Evolutionary conservation across 345 rosid genomes (phyloP).

Genomic region (Trapa incisa): DNA sequence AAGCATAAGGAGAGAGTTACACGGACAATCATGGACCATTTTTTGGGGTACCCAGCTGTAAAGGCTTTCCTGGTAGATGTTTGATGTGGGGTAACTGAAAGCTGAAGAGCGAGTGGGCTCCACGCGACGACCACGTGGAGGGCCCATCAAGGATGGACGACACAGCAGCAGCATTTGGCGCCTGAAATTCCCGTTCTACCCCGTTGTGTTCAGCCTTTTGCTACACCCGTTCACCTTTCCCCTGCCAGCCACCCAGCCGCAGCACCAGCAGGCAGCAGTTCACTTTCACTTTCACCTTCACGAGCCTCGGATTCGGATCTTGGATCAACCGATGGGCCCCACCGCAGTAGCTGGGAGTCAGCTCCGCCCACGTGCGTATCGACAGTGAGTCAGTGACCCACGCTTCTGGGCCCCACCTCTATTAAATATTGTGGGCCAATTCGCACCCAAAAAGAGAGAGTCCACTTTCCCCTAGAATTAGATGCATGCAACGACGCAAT

Average conservation of each 20-base stretch:
- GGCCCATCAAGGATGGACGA: neutral
- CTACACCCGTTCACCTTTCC: too few species aligned
- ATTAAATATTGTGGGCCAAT: neutral
- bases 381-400: neutral
- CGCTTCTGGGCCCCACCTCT: neutral
- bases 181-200: neutral
- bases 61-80: neutral
- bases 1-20: neutral
- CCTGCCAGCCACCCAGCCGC: too few species aligned
- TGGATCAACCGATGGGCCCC: constrained; percentile 6
- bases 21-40: neutral
- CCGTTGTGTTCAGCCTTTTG: neutral
- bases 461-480: too few species aligned
- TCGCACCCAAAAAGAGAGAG: neutral
- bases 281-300: neutral
- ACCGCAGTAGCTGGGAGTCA: neutral
- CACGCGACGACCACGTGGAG: neutral
- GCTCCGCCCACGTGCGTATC: neutral
- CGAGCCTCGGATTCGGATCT: constrained; percentile 11
- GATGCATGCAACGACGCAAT: too few species aligned
- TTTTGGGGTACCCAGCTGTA: neutral
- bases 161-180: neutral
- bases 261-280: neutral
- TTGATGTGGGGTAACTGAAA: neutral
- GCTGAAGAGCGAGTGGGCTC: neutral